phyloP scores from a whole-genome alignment of 192 early-diverging fungal genomes.

The Coemansia sp. region DNA sequence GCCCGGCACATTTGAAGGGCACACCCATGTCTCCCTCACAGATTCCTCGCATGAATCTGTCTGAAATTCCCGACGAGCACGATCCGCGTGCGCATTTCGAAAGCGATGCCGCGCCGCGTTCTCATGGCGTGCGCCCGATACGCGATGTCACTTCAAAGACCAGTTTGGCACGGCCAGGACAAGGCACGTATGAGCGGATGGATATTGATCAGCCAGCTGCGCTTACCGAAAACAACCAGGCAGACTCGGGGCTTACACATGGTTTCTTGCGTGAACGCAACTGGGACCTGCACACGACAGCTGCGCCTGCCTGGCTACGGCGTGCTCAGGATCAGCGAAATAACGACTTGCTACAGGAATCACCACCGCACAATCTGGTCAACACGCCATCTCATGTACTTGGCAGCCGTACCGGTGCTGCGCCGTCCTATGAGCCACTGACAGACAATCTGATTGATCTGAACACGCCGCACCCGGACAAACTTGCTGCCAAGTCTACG shows the following conservation, averaged over 20 bases:
- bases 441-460: slow-evolving; percentile 21
- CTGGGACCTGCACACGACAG: slow-evolving; percentile 17
- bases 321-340: slow-evolving; percentile 17
- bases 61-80: slow-evolving; percentile 18
- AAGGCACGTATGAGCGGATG: slow-evolving; percentile 18
- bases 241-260: slow-evolving; percentile 8
- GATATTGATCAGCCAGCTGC: slow-evolving; percentile 19
- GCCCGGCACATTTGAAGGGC: slow-evolving; percentile 46
- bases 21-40: slow-evolving; percentile 49
- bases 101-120: slow-evolving; percentile 18
- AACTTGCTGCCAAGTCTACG: background rate
- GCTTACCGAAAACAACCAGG: slow-evolving; percentile 5
- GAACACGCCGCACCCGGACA: slow-evolving; percentile 15
- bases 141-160: slow-evolving; percentile 36
- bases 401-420: slow-evolving; percentile 5
- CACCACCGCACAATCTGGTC: slow-evolving; percentile 25
- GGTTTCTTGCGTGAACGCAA: slow-evolving; percentile 32
- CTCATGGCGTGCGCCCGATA: slow-evolving; percentile 28
- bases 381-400: slow-evolving; percentile 25
- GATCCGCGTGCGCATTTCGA: slow-evolving; percentile 34
- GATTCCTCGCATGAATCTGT: slow-evolving; percentile 40
- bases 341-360: slow-evolving; percentile 15
- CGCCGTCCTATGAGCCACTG: slow-evolving; percentile 15
- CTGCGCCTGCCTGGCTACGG: slow-evolving; percentile 24
- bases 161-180: background rate